Base-by-base conservation (phyloP, 331 rosid genomes). In the Malus hybrid region DNA sequence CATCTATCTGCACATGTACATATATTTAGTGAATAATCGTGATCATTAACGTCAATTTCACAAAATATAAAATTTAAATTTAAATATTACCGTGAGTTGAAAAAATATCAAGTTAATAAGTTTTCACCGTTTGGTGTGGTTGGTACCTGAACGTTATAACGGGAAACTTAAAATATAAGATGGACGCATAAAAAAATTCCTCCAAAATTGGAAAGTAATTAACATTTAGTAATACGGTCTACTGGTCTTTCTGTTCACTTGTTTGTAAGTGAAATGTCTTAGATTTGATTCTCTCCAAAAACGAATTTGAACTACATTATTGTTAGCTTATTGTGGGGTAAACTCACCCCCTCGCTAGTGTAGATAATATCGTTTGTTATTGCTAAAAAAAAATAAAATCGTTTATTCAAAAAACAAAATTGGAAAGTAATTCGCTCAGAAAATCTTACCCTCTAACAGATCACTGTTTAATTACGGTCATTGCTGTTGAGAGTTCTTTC, bases 271-370 rank as follows among this genome's bases (percentile, higher is more conserved):
- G 1, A 9, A 1, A 39, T 1, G 4, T 39, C 44, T 39, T 39
- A 39, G 4, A 3, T 39, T 39, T 0, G 0, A 39, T 39, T 39
- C 0, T 39, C 1, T 1, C 12, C 1, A 39, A 2, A 39, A 39
- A 3, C 4, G 42, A 39, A 2, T 39, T 39, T 39, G 12, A 39
- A 39, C 44, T 0, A 39, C 12, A 39, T 9, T 39, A 28, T 28
- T 28, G 3, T 3, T 28, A 28, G 29, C 29, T 28, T 3, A 28
- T 28, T 28, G 29, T 28, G 29, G 3, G 29, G 29, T 28, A 28
- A 28, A 28, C 3, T 3, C 29, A 28, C 3, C 10, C 7, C 0
- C 0, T 28, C 0, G 11, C 1, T 9, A 0, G 44, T 9, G 12
- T 39, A 39, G 4, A 39, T 39, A 39, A 39, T 39, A 39, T 39